Evolutionary conservation across 1,139 yeast species (phyloP).

Genomic region (Meyerozyma athensensis): DNA sequence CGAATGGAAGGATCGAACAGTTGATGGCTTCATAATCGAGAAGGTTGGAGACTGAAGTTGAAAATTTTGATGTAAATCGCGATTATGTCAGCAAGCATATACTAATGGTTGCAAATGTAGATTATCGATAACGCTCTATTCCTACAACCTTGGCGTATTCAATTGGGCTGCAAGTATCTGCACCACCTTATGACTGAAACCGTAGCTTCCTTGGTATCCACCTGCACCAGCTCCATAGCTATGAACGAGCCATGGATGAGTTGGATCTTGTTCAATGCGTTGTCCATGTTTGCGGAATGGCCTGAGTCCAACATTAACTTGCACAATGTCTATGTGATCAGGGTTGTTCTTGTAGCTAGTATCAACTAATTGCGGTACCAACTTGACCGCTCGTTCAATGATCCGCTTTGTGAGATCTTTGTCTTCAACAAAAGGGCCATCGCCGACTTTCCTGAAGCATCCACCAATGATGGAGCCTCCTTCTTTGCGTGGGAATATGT

Average conservation of each 20-base stretch:
- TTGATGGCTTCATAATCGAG: neutral
- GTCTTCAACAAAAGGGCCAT: slow-evolving; percentile 23
- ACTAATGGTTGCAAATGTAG: neutral
- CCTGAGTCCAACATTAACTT: slow-evolving; percentile 44
- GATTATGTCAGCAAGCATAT: neutral
- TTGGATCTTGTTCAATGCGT: slow-evolving; percentile 35
- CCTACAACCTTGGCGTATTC: neutral
- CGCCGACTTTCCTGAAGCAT: slow-evolving; percentile 26
- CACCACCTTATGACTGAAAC: slow-evolving; percentile 34
- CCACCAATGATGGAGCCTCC: slow-evolving; percentile 55
- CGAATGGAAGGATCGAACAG: slow-evolving; percentile 38
- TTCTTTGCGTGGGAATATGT: slow-evolving; percentile 50
- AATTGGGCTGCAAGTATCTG: neutral
- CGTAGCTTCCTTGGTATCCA: slow-evolving; percentile 46
- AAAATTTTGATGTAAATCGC: neutral
- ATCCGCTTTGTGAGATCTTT: slow-evolving; percentile 34
- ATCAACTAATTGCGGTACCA: slow-evolving; percentile 39
- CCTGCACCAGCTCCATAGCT: slow-evolving; percentile 47
- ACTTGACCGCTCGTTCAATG: slow-evolving; percentile 33
- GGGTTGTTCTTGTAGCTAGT: slow-evolving; percentile 27
- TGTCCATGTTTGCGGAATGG: slow-evolving; percentile 45
- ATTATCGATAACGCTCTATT: neutral
- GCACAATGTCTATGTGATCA: slow-evolving; percentile 24
- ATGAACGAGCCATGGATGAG: slow-evolving; percentile 36
- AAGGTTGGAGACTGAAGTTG: neutral